Base-by-base conservation (phyloP, 169 alveolate genomes). In the Plasmodium adleri region DNA sequence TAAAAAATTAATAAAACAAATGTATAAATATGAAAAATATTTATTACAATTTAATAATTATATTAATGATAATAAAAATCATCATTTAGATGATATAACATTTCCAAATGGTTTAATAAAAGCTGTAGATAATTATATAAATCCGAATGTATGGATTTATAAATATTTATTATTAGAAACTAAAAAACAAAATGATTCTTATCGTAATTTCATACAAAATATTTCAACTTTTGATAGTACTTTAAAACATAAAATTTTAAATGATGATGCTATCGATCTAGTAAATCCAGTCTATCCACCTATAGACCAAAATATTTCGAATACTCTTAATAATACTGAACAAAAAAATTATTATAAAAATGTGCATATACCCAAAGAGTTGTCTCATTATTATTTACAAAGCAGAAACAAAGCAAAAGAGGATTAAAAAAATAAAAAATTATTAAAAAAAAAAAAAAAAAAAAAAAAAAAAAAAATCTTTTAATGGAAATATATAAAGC, bases 11-110 rank as follows among this genome's bases (percentile, higher is more conserved):
- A 49, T 73, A 10, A 85, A 68, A 49, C 87, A 85, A 71, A 85
- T 85, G 92, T 71, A 85, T 66, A 85, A 85, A 50, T 85, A 85
- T 45, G 92, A 85, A 52, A 85, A 85, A 72, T 59, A 86, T 63
- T 64, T 85, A 64, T 58, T 59, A 15, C 56, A 73, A 45, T 22
- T 85, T 15, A 85, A 60, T 59, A 13, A 43, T 17, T 85, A 32
- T 62, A 59, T 85, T 7, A 85, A 85, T 71, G 68, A 85, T n/a
- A 62, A 67, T 12, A 85, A 71, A 20, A 71, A 85, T 64, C 63
- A 54, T 20, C 43, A 52, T 17, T 59, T 85, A 5, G 85, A 85
- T 71, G 92, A 85, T 26, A 28, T 85, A n/a, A 85, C 74, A 17
- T 85, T 85, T 72, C 92, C 92, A 4, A 68, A 26, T 52, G 92